Evolutionary conservation across 345 rosid genomes (phyloP).

Genomic region (Eutrema yunnanense): DNA sequence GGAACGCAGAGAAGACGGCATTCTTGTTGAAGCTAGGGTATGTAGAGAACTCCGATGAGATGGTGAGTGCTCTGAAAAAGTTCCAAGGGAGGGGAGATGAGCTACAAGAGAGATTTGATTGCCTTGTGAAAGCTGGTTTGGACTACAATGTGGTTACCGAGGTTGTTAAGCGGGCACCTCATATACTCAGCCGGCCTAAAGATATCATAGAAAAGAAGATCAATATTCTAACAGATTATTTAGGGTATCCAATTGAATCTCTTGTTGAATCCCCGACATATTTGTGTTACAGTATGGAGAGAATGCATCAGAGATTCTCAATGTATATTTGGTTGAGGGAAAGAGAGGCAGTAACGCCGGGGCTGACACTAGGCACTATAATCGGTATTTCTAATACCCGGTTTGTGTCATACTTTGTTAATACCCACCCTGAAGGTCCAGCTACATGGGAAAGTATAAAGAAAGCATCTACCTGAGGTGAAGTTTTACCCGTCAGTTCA

Average conservation of each 20-base stretch:
- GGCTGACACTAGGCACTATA: constrained; percentile 44
- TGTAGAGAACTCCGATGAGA: constrained; percentile 32
- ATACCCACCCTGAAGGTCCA: constrained; percentile 52
- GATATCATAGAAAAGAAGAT: constrained; percentile 49
- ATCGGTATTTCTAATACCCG: constrained; percentile 35
- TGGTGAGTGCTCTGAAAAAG: constrained; percentile 40
- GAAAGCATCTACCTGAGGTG: constrained; percentile 20
- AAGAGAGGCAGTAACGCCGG: constrained; percentile 32
- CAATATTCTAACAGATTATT: constrained; percentile 37
- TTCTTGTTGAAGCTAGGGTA: constrained; percentile 58
- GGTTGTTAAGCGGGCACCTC: constrained; percentile 60
- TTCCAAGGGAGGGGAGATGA: constrained; percentile 61
- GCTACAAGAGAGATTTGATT: constrained; percentile 75
- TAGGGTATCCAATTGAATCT: constrained; percentile 51
- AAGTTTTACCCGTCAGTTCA: background rate
- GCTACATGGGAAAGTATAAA: constrained; percentile 55
- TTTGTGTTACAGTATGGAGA: constrained; percentile 39
- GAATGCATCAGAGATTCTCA: constrained; percentile 48
- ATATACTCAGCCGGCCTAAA: constrained; percentile 51
- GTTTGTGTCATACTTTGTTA: constrained; percentile 40
- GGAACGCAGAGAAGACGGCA: constrained; percentile 39
- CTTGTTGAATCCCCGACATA: constrained; percentile 49
- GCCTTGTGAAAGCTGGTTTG: constrained; percentile 56
- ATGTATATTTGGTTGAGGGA: constrained; percentile 73
- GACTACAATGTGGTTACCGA: constrained; percentile 42